phyloP scores from a whole-genome alignment of 2,329 filamentous ascomycete genomes.

The Alternaria solani region DNA sequence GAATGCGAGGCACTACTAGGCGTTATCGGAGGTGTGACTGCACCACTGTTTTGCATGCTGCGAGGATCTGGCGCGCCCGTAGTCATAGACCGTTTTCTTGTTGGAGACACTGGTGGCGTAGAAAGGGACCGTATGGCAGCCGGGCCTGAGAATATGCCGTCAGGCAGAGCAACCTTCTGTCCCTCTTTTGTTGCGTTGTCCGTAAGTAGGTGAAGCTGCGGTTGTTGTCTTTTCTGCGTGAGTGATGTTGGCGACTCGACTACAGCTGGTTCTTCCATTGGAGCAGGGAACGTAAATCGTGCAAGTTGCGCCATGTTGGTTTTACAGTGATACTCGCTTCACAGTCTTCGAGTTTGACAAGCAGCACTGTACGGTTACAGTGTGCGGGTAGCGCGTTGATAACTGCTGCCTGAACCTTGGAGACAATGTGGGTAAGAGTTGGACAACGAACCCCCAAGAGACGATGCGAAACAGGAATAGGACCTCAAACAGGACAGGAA shows the following conservation, averaged over 20 bases:
- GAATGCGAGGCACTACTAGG: slow-evolving; percentile 35
- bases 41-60: slow-evolving; percentile 28
- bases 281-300: slow-evolving; percentile 14
- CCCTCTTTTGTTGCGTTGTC: slow-evolving; percentile 10
- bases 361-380: slow-evolving; percentile 19
- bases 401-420: slow-evolving; percentile 18
- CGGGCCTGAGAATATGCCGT: slow-evolving; percentile 8
- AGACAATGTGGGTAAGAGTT: slow-evolving; percentile 28
- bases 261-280: slow-evolving; percentile 1
- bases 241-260: slow-evolving; percentile 4
- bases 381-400: slow-evolving; percentile 14
- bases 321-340: slow-evolving; percentile 8
- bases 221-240: slow-evolving; percentile 16
- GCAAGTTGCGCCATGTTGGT: slow-evolving; percentile 23
- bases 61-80: slow-evolving; percentile 23
- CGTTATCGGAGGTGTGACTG: slow-evolving; percentile 41
- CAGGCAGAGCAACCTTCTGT: slow-evolving; percentile 17
- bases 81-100: slow-evolving; percentile 22
- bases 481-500: slow-evolving; percentile 3
- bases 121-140: slow-evolving; percentile 17
- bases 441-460: slow-evolving; percentile 6
- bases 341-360: slow-evolving; percentile 17
- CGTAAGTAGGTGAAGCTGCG: slow-evolving; percentile 25
- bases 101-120: slow-evolving; percentile 41
- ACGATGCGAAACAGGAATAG: slow-evolving; percentile 20